Conservation (phyloP, 2,329 filamentous ascomycete species). For the Grosmannia serpens region DNA sequence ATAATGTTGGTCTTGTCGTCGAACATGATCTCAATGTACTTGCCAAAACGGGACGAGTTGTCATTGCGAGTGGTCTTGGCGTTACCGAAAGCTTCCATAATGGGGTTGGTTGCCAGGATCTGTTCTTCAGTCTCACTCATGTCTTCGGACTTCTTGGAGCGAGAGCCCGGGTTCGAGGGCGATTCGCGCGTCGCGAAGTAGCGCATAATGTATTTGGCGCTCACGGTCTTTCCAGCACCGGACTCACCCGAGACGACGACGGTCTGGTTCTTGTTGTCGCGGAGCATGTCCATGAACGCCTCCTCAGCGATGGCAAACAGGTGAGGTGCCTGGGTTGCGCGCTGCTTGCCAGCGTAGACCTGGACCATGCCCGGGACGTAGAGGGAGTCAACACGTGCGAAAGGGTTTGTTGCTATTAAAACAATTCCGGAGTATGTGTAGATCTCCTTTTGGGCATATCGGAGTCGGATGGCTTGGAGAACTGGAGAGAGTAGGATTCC, state of each 20-base stretch:
- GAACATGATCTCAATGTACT: constrained; percentile 99
- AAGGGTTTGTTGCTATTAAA: constrained; percentile 95
- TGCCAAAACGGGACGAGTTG: constrained; percentile 97
- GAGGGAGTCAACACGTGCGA: constrained; percentile 91
- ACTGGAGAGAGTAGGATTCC: constrained; percentile 38
- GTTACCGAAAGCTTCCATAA: constrained; percentile 99
- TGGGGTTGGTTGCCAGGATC: constrained; percentile 94
- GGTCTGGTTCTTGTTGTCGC: constrained; percentile 92
- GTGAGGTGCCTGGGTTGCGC: constrained; percentile 93
- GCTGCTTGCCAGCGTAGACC: constrained; percentile 93
- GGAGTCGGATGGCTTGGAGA: constrained; percentile 90
- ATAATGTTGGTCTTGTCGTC: constrained; percentile 92
- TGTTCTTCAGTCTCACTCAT: constrained; percentile 99
- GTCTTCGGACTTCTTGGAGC: constrained; percentile 61
- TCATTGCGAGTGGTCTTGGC: constrained; percentile 99
- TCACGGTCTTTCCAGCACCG: constrained; percentile 96
- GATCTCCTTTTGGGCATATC: constrained; percentile 97
- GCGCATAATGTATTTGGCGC: constrained; percentile 99
- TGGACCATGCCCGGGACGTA: constrained; percentile 99
- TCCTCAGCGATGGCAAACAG: constrained; percentile 98
- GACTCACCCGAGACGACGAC: constrained; percentile 99
- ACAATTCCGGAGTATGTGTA: constrained; percentile 99
- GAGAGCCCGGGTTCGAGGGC: constrained; percentile 71
- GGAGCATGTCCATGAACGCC: constrained; percentile 98
- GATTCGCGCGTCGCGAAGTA: constrained; percentile 98